phyloP scores from a whole-genome alignment of 2,329 filamentous ascomycete species.

The Periconia sp. region DNA sequence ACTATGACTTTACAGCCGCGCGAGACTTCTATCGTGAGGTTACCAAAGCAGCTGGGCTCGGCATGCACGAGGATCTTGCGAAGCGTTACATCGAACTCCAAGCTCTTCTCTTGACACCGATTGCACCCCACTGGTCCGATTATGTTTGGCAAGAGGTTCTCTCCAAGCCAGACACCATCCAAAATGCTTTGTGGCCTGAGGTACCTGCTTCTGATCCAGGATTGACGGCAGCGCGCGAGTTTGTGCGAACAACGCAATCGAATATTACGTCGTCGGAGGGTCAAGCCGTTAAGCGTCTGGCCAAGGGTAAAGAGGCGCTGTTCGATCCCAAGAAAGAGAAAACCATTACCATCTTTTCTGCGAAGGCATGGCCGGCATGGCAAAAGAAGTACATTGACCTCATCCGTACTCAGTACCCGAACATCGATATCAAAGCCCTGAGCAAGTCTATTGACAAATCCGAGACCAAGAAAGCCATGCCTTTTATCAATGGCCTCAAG shows the following conservation, averaged over 20 bases:
- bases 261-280: conserved; percentile 87
- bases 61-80: conserved; percentile 83
- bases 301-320: conserved; percentile 81
- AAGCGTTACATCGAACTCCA: conserved; percentile 84
- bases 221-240: conserved; percentile 78
- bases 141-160: conserved; percentile 93
- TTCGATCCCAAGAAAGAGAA: conserved; percentile 94
- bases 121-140: conserved; percentile 92
- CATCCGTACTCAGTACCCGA: conserved; percentile 28
- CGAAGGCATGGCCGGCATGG: conserved; percentile 81
- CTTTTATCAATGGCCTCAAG: conserved; percentile 88
- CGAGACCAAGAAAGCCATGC: conserved; percentile 98
- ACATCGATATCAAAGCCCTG: conserved; percentile 78
- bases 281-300: conserved; percentile 80
- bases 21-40: conserved; percentile 90
- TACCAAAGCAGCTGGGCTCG: conserved; percentile 72
- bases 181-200: conserved; percentile 74
- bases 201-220: conserved; percentile 66
- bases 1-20: conserved; percentile 88
- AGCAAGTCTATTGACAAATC: conserved; percentile 78
- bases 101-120: conserved; percentile 76
- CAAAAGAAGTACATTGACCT: conserved; percentile 67
- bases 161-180: conserved; percentile 72
- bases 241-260: conserved; percentile 72
- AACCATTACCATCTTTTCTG: conserved; percentile 83